Evolutionary conservation across 1,139 yeast species (phyloP).

Genomic region (Nakaseomyces nivariensis): DNA sequence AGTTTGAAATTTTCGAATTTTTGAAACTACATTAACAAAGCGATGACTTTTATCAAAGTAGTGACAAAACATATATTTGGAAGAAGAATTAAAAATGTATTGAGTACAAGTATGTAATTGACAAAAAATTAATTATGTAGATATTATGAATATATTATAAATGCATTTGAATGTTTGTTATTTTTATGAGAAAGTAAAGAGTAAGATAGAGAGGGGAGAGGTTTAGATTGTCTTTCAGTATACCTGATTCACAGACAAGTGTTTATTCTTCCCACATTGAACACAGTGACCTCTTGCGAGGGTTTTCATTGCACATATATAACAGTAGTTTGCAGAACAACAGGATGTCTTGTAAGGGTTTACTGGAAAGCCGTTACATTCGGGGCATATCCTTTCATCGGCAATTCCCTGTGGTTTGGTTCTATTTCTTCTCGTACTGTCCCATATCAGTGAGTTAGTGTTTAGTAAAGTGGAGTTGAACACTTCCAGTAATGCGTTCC

Average conservation of each 20-base stretch:
- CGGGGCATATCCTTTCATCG: slow-evolving; percentile 8
- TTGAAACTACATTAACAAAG: too few relatives aligned
- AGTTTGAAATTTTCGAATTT: too few relatives aligned
- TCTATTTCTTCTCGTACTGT: slow-evolving; percentile 1
- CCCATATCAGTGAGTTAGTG: slow-evolving; percentile 8
- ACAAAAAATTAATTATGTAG: too few relatives aligned
- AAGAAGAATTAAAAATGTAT: too few relatives aligned
- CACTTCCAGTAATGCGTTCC: slow-evolving; percentile 25
- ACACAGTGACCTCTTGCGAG: slow-evolving; percentile 14
- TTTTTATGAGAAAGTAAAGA: too few relatives aligned
- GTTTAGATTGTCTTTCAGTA: neutral
- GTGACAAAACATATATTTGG: too few relatives aligned
- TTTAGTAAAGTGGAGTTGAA: slow-evolving; percentile 17
- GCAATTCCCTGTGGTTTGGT: neutral
- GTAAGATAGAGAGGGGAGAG: too few relatives aligned
- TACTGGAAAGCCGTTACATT: slow-evolving; percentile 16
- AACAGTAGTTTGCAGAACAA: slow-evolving; percentile 18
- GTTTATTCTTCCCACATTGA: slow-evolving; percentile 7
- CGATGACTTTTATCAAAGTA: too few relatives aligned
- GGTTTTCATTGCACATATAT: slow-evolving; percentile 16
- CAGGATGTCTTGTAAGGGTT: slow-evolving; percentile 19
- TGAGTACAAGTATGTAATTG: too few relatives aligned
- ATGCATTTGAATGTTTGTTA: too few relatives aligned
- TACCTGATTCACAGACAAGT: neutral
- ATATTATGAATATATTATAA: too few relatives aligned